These are phyloP conservation scores for Aspergillus sp. DNA, from an alignment of 2,329 filamentous ascomycete species.

Conservation along the genomic window DNA sequence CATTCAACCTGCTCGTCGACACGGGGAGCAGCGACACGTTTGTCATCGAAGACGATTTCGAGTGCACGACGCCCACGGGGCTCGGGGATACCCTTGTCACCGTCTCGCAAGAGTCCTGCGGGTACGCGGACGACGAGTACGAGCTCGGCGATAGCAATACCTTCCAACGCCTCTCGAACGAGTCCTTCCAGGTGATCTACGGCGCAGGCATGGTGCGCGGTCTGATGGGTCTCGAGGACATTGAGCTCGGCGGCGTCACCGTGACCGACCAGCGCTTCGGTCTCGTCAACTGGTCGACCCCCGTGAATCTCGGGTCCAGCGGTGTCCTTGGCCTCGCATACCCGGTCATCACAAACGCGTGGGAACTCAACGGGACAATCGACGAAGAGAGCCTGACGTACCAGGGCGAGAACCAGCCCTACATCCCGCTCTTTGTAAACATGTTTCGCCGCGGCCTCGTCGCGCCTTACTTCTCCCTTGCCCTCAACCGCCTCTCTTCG, in stretches of 20 bases:
- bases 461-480: constrained; percentile 17
- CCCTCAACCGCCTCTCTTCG: constrained; percentile 49
- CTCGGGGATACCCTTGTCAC: background rate
- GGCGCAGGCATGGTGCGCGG: constrained; percentile 31
- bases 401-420: constrained; percentile 5
- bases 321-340: constrained; percentile 18
- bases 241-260: constrained; percentile 29
- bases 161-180: constrained; percentile 26
- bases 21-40: constrained; percentile 56
- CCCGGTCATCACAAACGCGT: background rate
- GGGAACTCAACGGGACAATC: constrained; percentile 1
- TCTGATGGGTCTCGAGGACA: constrained; percentile 27
- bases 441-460: constrained; percentile 11
- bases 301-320: constrained; percentile 5
- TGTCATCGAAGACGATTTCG: constrained; percentile 42
- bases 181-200: constrained; percentile 30
- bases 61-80: constrained; percentile 27
- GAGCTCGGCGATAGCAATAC: constrained; percentile 8
- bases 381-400: background rate
- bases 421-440: constrained; percentile 17
- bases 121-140: constrained; percentile 27
- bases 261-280: constrained; percentile 10
- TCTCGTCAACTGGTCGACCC: constrained; percentile 5
- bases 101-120: constrained; percentile 17
- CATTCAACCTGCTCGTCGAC: constrained; percentile 48